Percentiles rank a stretch among this genome's conserved stretches.
phyloP scores from a whole-genome alignment of 2,329 filamentous ascomycete genomes.

The Cadophora luteo-olivacea region DNA sequence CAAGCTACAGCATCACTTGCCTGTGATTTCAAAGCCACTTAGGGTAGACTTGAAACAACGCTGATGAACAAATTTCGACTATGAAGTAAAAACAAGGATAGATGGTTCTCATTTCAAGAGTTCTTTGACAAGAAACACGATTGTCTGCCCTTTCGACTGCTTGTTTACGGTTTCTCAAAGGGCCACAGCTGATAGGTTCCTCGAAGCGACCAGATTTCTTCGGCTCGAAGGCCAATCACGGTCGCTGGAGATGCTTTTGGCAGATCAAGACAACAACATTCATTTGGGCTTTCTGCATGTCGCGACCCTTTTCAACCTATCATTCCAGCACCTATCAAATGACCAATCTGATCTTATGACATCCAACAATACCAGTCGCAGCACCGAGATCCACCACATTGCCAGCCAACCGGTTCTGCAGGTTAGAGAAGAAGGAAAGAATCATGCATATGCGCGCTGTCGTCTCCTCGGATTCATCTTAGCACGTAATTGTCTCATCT shows the following conservation, averaged over 20 bases:
- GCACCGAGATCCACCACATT: background rate
- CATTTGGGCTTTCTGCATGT: background rate
- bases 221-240: slow-evolving; percentile 7
- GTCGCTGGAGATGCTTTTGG: background rate
- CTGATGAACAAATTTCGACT: no score
- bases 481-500: background rate
- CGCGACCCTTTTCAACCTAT: background rate
- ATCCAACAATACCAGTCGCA: background rate
- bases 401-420: background rate
- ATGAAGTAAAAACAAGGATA: no score
- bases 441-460: background rate
- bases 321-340: background rate
- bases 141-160: background rate
- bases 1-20: no score
- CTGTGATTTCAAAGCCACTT: no score
- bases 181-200: background rate
- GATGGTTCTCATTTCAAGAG: no score
- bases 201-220: background rate
- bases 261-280: background rate
- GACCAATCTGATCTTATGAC: background rate
- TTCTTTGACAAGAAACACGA: background rate
- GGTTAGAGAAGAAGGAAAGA: background rate
- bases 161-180: background rate
- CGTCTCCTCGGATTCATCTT: background rate
- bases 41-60: no score